Percentiles rank a stretch among this genome's conserved stretches.
These are phyloP conservation scores for Monosporascus sp. DNA, from an alignment of 2,329 filamentous ascomycete genomes.

Conservation along the genomic window DNA sequence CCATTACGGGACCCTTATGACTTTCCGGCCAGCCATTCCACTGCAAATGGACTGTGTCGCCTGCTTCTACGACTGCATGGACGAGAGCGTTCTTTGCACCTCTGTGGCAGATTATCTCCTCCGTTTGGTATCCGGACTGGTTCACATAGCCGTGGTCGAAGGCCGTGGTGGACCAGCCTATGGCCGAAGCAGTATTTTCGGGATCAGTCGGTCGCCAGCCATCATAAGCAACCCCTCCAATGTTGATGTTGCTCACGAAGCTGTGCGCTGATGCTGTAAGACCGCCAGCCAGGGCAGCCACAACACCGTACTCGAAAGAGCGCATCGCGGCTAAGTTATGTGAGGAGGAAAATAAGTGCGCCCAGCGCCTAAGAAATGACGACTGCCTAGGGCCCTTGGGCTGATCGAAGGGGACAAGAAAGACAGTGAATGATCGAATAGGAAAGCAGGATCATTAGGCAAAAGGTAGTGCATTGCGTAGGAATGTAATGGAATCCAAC, in stretches of 20 bases:
- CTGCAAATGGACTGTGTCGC: constrained; percentile 31
- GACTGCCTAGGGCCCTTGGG: too few species aligned
- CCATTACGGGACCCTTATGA: constrained; percentile 34
- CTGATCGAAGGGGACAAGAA: too few species aligned
- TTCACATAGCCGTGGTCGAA: constrained; percentile 39
- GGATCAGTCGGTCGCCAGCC: constrained; percentile 19
- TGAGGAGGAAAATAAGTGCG: neutral
- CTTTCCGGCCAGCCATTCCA: constrained; percentile 35
- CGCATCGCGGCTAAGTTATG: constrained; percentile 6
- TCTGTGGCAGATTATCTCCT: constrained; percentile 36
- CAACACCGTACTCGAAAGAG: neutral
- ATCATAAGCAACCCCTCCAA: constrained; percentile 19
- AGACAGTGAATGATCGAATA: too few species aligned
- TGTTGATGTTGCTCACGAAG: constrained; percentile 23
- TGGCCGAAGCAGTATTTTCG: constrained; percentile 11
- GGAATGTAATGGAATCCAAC: too few species aligned
- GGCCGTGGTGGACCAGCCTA: constrained; percentile 26
- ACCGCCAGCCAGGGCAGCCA: constrained; percentile 6
- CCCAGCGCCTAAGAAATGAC: too few species aligned
- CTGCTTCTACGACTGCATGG: constrained; percentile 29
- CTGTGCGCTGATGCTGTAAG: constrained; percentile 17
- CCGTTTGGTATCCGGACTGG: constrained; percentile 26
- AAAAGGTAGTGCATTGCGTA: too few species aligned
- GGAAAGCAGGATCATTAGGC: too few species aligned
- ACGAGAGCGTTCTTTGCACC: constrained; percentile 26